A percentile compares a stretch with the other conserved stretches of the same genome.
Evolutionary conservation across 1,284 basidiomycete species (phyloP).

Genomic region (Puccinia triticina): DNA sequence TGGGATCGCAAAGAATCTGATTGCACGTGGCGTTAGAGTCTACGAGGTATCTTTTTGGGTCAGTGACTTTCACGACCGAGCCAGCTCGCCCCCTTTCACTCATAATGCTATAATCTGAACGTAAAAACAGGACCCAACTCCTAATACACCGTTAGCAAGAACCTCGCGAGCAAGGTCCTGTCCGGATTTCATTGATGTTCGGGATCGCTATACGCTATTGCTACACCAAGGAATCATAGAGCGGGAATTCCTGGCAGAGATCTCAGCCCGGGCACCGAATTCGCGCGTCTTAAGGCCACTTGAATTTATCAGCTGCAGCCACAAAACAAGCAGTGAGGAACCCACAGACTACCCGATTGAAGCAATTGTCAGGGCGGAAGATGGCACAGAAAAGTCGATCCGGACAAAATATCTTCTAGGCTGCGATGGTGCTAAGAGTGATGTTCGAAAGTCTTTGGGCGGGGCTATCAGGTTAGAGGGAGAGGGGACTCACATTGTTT

Average conservation of each 20-base stretch:
- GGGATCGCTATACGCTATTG: conserved; percentile 62
- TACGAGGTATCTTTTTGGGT: conserved; percentile 62
- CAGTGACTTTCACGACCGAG: conserved; percentile 15
- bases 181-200: conserved; percentile 62
- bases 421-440: conserved; percentile 60
- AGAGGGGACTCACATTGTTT: conserved; percentile 60
- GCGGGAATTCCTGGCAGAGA: conserved; percentile 60
- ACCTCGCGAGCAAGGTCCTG: conserved; percentile 61
- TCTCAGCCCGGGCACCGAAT: conserved; percentile 56
- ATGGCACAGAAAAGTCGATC: conserved; percentile 55
- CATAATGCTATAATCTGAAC: background rate
- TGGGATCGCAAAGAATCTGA: conserved; percentile 57
- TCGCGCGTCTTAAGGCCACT: conserved; percentile 49
- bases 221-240: conserved; percentile 63
- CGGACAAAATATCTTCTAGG: conserved; percentile 61
- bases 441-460: conserved; percentile 59
- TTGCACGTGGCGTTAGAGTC: conserved; percentile 58
- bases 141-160: conserved; percentile 58
- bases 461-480: conserved; percentile 59
- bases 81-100: background rate
- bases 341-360: conserved; percentile 53
- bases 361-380: conserved; percentile 55
- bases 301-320: conserved; percentile 52
- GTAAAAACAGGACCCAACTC: conserved; percentile 56
- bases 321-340: conserved; percentile 54